Evolutionary conservation across 805 yeast species (phyloP).

Genomic region (Nakazawaea populi): DNA sequence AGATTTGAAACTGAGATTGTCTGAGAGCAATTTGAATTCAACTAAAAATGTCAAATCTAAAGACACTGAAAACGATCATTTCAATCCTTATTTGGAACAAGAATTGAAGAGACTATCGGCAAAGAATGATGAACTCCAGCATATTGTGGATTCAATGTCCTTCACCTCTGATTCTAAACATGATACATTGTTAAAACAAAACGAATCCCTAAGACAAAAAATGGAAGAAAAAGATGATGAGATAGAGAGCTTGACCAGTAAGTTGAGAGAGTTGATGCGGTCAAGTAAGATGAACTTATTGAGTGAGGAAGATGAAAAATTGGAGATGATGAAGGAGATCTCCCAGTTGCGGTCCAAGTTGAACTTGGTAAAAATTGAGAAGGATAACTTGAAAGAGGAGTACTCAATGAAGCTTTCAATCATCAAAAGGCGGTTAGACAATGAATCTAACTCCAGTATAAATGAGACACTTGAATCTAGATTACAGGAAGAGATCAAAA

Average conservation of each 20-base stretch:
- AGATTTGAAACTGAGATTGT: constrained; percentile 21
- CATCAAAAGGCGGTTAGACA: constrained; percentile 25
- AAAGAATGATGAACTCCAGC: constrained; percentile 27
- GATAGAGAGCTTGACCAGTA: constrained; percentile 25
- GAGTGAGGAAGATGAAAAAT: constrained; percentile 29
- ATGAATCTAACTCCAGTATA: constrained; percentile 12
- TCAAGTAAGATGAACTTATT: constrained; percentile 18
- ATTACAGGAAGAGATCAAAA: constrained; percentile 26
- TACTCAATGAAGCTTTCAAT: constrained; percentile 29
- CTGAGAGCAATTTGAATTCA: neutral
- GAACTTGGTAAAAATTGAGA: constrained; percentile 31
- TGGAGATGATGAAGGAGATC: constrained; percentile 29
- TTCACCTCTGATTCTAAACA: constrained; percentile 14
- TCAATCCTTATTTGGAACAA: constrained; percentile 25
- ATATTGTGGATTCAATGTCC: constrained; percentile 19
- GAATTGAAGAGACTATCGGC: constrained; percentile 32
- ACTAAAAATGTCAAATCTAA: no score
- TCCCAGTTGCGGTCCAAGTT: constrained; percentile 32
- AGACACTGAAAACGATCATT: neutral
- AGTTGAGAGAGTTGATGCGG: constrained; percentile 27
- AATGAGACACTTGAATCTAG: constrained; percentile 28
- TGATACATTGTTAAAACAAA: constrained; percentile 17
- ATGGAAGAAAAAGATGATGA: constrained; percentile 31
- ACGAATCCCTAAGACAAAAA: constrained; percentile 16
- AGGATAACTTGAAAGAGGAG: constrained; percentile 28